Percentiles rank a stretch among this genome's conserved stretches.
phyloP scores from a whole-genome alignment of 2,329 filamentous ascomycete species.

The Paecilomyces variotii region DNA sequence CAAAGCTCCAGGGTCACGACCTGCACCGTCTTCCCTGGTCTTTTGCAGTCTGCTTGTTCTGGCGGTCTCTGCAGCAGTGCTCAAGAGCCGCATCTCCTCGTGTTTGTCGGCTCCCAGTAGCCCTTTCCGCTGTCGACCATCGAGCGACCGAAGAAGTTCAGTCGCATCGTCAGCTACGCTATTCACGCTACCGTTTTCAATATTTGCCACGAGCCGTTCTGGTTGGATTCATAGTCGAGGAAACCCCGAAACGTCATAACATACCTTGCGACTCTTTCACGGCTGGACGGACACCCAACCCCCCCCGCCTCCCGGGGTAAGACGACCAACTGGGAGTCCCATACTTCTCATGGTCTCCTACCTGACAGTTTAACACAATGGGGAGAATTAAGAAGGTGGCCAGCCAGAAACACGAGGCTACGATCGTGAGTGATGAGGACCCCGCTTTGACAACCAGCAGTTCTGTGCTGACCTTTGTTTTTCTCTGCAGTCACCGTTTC shows the following conservation, averaged over 20 bases:
- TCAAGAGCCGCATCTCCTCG: conserved; percentile 13
- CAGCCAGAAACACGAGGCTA: conserved; percentile 44
- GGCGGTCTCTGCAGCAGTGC: conserved; percentile 12
- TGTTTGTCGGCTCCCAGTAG: not conserved
- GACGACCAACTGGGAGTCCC: conserved; percentile 17
- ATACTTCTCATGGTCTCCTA: conserved; percentile 35
- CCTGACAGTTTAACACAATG: conserved; percentile 30
- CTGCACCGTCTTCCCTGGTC: conserved; percentile 35
- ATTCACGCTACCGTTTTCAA: not conserved
- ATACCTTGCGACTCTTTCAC: conserved; percentile 19
- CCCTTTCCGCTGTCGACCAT: conserved; percentile 10
- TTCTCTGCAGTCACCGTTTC: conserved; percentile 66
- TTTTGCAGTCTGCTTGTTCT: conserved; percentile 11
- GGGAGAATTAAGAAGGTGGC: conserved; percentile 48
- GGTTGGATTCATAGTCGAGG: conserved; percentile 14
- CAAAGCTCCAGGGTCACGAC: conserved; percentile 26
- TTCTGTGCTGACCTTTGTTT: conserved; percentile 16
- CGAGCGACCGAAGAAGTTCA: conserved; percentile 9
- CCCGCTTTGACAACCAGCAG: conserved; percentile 6
- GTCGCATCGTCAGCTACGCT: not conserved
- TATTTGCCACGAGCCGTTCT: not conserved
- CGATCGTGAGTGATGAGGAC: conserved; percentile 34
- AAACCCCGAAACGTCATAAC: conserved; percentile 31
- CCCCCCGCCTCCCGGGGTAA: conserved; percentile 18
- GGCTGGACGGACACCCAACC: conserved; percentile 17